Evolutionary conservation across 495 filamentous ascomycete genomes (phyloP).

Genomic region (Neurospora africana): DNA sequence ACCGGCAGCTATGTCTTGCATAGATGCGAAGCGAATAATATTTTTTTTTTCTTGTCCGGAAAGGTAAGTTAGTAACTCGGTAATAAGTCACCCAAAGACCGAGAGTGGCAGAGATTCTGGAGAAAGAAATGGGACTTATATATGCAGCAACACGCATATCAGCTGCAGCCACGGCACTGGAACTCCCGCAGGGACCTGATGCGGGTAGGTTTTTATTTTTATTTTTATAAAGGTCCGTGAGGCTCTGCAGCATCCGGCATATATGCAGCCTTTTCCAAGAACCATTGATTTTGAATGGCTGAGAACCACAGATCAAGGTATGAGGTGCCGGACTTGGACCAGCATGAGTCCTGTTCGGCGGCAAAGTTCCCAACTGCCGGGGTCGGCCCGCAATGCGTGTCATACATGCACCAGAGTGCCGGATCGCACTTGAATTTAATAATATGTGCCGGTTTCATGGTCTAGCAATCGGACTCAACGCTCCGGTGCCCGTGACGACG

Average conservation of each 20-base stretch:
- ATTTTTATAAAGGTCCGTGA: neutral
- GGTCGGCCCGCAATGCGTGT: neutral
- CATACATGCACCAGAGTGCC: neutral
- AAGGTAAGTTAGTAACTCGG: neutral
- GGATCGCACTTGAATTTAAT: neutral
- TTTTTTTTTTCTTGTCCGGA: neutral
- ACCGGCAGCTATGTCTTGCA: neutral
- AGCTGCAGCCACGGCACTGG: neutral
- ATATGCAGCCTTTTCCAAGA: neutral
- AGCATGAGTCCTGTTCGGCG: neutral
- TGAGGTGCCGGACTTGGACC: neutral
- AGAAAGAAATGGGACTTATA: neutral
- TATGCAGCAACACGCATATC: neutral
- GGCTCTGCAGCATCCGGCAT: neutral
- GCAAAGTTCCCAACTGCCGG: neutral
- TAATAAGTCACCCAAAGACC: neutral
- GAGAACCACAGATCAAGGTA: neutral
- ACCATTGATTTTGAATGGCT: neutral
- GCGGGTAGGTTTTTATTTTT: accelerated
- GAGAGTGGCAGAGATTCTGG: neutral
- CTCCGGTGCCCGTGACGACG: neutral
- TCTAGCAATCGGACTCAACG: neutral
- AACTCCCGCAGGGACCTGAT: neutral
- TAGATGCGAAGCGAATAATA: neutral
- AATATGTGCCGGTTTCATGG: neutral